Conservation (phyloP, 352 stramenopile genomes). For the Pythium aquatile region DNA sequence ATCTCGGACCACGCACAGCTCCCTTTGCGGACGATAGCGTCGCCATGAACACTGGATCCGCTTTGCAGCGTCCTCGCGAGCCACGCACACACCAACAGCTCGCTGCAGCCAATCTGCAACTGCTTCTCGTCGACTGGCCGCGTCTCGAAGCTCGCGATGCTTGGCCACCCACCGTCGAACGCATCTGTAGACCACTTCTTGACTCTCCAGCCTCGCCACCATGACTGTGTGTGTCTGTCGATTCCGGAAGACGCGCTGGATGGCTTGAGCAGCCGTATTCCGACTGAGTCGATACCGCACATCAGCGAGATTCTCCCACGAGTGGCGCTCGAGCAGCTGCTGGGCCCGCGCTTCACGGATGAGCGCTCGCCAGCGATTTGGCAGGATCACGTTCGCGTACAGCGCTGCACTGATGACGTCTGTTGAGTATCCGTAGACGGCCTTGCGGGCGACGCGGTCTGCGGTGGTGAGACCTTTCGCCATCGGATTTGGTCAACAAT, state of each 20-base stretch:
- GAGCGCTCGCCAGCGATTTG: not conserved
- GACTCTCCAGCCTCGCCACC: not conserved
- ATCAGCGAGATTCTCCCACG: not conserved
- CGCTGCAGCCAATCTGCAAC: not conserved
- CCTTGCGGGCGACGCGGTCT: not conserved
- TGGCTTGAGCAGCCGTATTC: not conserved
- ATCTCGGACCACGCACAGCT: too few relatives aligned
- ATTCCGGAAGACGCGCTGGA: not conserved
- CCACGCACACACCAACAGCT: not conserved
- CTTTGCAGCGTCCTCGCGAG: not conserved
- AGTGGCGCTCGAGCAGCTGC: not conserved
- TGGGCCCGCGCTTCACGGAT: not conserved
- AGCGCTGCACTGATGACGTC: not conserved
- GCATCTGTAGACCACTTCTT: not conserved
- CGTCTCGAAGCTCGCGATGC: not conserved
- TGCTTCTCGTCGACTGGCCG: not conserved
- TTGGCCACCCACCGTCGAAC: not conserved
- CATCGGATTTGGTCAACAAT: not conserved
- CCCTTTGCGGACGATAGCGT: too few relatives aligned
- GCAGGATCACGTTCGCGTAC: not conserved
- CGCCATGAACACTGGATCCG: not conserved
- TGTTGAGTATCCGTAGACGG: not conserved
- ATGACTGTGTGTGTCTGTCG: not conserved
- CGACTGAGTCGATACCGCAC: not conserved
- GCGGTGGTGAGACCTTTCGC: not conserved